Base-by-base conservation (phyloP, 768 basidiomycete genomes). In the Thelephora ganbajun region DNA sequence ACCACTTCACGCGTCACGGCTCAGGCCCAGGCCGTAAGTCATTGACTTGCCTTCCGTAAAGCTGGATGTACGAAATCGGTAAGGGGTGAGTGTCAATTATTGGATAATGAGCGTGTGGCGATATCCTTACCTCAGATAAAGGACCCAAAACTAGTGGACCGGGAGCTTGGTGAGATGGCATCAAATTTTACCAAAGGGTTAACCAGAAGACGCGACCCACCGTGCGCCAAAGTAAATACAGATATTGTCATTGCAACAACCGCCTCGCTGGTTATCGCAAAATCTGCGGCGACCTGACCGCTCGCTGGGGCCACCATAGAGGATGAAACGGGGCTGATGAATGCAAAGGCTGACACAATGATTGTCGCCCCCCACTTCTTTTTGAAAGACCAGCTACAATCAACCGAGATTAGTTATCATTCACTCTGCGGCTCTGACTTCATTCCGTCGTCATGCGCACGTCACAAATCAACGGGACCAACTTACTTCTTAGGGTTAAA, bases 281-380 rank as follows among this genome's bases (percentile, higher is more conserved):
- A 77, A 19, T 77, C 57, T 1, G 54, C 48, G 1, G 65, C 77
- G 1, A 87, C 54, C 48, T 75, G 69, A 5, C 51, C 50, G 1
- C 69, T 65, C 0, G 81, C 83, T 0, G 83, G 83, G 0, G 83
- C 77, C 5, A 83, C 66, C 76, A 84, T 83, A 3, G 81, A 74
- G 5, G 83, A 86, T 0, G 82, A 75, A 0, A 85, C 66, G 0
- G 82, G 80, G 6, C 67, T 69, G 33, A 83, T 80, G 56, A 83
- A 80, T 0, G 82, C 79, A 57, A 81, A 85, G 0, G 69, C 66
- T 0, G 82, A 82, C 0, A 83, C 74, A 23, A 82, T 68, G n/a
- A 70, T 52, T 0, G 79, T 81, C 0, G 75, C 76, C 0, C 67
- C 71, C 83, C 80, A 83, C 67, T 80, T 84, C 54, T 64, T 65